phyloP scores from a whole-genome alignment of 2,329 filamentous ascomycete genomes.

The Pseudocercospora ulei region DNA sequence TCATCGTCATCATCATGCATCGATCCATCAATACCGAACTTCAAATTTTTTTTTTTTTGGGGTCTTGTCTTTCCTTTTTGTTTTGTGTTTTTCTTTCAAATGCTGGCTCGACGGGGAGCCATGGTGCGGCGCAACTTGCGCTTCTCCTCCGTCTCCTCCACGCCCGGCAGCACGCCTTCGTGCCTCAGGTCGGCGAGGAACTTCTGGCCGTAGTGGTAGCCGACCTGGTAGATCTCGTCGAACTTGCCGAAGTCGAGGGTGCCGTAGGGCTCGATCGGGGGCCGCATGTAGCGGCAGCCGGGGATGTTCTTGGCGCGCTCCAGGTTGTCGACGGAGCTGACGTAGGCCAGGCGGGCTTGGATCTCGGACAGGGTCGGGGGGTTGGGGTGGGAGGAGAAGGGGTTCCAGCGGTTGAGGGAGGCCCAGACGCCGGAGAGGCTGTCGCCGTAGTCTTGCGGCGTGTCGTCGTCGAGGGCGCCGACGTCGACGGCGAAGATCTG shows the following conservation, averaged over 20 bases:
- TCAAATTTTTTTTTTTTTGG: too few species aligned
- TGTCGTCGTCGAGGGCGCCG: conserved; percentile 81
- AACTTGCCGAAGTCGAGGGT: conserved; percentile 96
- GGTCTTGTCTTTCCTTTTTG: too few species aligned
- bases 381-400: conserved; percentile 78
- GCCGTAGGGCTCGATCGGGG: conserved; percentile 84
- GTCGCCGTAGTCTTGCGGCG: conserved; percentile 86
- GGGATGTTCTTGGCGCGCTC: conserved; percentile 85
- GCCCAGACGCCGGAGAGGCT: conserved; percentile 93
- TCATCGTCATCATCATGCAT: too few species aligned
- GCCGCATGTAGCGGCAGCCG: conserved; percentile 92
- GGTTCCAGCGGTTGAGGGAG: conserved; percentile 91
- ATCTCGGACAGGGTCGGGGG: conserved; percentile 93
- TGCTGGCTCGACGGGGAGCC: conserved; percentile 44
- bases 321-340: conserved; percentile 85
- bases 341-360: conserved; percentile 86
- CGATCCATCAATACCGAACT: too few species aligned
- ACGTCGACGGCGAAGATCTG: conserved; percentile 95
- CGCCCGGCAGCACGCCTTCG: conserved; percentile 60
- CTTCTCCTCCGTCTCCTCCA: conserved; percentile 45
- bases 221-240: conserved; percentile 87
- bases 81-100: too few species aligned
- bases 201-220: conserved; percentile 74
- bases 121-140: conserved; percentile 46
- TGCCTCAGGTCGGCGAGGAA: conserved; percentile 68